These are phyloP conservation scores for Poterioochromonas sp. DNA, from an alignment of 352 stramenopile species.

Conservation along the genomic window DNA sequence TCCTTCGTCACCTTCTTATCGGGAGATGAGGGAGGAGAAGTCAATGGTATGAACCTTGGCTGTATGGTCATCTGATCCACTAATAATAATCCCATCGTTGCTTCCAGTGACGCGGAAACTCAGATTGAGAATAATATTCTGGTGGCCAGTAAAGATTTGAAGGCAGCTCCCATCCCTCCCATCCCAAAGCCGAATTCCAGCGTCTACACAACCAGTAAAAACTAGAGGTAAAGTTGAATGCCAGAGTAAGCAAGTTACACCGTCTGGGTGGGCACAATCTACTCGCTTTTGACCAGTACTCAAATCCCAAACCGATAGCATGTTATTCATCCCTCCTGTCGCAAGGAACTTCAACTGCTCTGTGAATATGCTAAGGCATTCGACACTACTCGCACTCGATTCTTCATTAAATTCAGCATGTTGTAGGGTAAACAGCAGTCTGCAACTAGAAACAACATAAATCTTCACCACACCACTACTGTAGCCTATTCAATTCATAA, in stretches of 20 bases:
- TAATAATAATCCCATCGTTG: not conserved
- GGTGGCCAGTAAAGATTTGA: not conserved
- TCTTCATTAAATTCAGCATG: not conserved
- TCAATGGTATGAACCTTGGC: not conserved
- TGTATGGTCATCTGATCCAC: constrained; percentile 17
- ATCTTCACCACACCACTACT: too few relatives aligned
- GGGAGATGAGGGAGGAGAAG: not conserved
- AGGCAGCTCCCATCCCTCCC: not conserved
- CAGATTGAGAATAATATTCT: not conserved
- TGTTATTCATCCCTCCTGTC: not conserved
- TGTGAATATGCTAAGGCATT: constrained; percentile 6
- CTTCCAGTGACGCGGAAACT: not conserved
- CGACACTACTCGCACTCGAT: not conserved
- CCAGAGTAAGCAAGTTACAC: not conserved
- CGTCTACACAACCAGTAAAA: not conserved
- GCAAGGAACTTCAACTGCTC: not conserved
- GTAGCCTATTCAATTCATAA: not conserved
- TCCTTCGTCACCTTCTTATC: too few relatives aligned
- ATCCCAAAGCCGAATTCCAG: not conserved
- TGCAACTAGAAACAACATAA: too few relatives aligned
- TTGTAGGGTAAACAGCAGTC: too few relatives aligned
- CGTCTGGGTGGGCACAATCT: not conserved
- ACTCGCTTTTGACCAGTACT: not conserved
- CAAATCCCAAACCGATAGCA: not conserved
- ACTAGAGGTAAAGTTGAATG: not conserved